Evolutionary conservation across 2,329 filamentous ascomycete genomes (phyloP), one percentile per base, ranked within the genome.

Genomic region (Pseudogymnoascus sp.): DNA sequence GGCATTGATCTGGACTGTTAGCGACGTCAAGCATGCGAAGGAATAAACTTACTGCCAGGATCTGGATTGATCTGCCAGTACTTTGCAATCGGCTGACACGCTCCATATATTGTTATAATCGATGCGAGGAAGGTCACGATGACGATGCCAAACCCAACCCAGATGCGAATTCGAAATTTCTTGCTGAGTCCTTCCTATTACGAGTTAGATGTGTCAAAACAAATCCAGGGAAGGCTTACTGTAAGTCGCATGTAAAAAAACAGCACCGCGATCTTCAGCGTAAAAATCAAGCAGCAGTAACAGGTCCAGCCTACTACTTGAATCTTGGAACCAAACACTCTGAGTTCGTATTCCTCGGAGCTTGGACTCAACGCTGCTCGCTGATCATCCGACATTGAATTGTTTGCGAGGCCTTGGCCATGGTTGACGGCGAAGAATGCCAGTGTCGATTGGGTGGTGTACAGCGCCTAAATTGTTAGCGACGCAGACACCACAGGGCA

Each of bases 1-100:
- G 7, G 78, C 79, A 6, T 78, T 74, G 61, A 79, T 78, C 62
- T 79, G 81, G 3, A 5, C 4, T 25, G 22, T 25, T 25, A 25
- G 22, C 22, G 22, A 4, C 22, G 22, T 25, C 22, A 25, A 25
- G 22, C 5, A 25, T 25, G 22, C 4, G 22, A 4, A 25, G 22
- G 22, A 25, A 25, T 25, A 57, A 12, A 74, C 78, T 65, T 67
- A 81, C 79, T 77, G 9, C 82, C 81, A 0, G 82, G 82, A 30
- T 85, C 70, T 0, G 83, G 83, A 59, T 78, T 72, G 57, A 86
- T 83, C 68, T 85, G 81, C 81, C 82, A 86, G 66, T 81, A 80
- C 38, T 76, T 76, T 25, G 72, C 64, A 60, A 85, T 76, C 0
- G 81, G 81, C 16, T 30, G 61, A 64, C 83, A 86, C 6, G 77